Evolutionary conservation across 2,329 filamentous ascomycete genomes (phyloP), one percentile per base, ranked within the genome.

Genomic region (Ophiostoma pallidulum): DNA sequence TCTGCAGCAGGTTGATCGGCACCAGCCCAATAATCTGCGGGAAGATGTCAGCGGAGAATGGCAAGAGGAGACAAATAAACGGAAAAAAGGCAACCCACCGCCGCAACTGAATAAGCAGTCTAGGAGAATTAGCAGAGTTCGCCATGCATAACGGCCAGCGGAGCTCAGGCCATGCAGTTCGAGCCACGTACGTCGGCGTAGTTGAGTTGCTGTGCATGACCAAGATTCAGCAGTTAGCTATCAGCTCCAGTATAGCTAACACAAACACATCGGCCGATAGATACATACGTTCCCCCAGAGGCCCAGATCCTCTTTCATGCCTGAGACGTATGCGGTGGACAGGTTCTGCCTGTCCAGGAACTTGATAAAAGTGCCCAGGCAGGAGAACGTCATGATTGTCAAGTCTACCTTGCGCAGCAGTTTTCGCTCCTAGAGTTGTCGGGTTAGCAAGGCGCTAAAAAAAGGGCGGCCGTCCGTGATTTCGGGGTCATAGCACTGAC

Each of bases 251-350:
- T n/a, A 3, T 22, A 5, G 6, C 20, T 12, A 22, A 35, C 19
- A 26, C 19, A 18, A 37, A 40, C 7, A 28, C n/a, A n/a, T n/a
- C n/a, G n/a, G n/a, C n/a, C 12, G 31, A 16, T 14, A 5, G 8
- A 22, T 35, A 16, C 50, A 20, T 31, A 51, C 51, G 39, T 53
- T 53, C 18, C 51, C 49, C 9, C 36, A 53, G 9, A 53, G 46
- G n/a, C 8, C 2, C 32, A 53, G 8, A 8, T 53, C 49, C 31
- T 53, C 51, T 26, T 53, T 37, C 51, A 53, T 53, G 13, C 51
- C 51, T 1, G 46, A 49, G 6, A 53, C 51, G 22, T 40, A 53
- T 18, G 51, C 51, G 7, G 45, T 32, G 13, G 37, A n/a, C 16
- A 53, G 18, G 20, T 53, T 53, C 22, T 16, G 31, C 37, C 38